Base-by-base conservation (phyloP, 768 basidiomycete genomes). In the Suillus lakei region DNA sequence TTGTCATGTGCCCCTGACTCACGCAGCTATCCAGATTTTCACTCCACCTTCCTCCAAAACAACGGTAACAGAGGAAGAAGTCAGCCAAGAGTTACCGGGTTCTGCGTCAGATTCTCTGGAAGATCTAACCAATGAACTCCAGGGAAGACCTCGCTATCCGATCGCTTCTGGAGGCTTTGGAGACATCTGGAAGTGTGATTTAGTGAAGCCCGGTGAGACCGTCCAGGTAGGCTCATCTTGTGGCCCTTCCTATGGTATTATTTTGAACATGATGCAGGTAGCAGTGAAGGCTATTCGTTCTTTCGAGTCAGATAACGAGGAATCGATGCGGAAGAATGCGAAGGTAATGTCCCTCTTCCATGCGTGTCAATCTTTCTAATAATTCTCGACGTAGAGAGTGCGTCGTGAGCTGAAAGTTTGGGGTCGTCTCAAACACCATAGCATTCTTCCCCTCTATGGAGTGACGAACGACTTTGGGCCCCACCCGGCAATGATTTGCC, bases 101-200 rank as follows among this genome's bases (percentile, higher is more conserved):
- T 28, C 26, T 16, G 50, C 50, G 15, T 54, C 32, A n/a, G 55
- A 36, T 36, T 56, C 7, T 13, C 32, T 38, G 15, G n/a, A 56
- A 56, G 55, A 38, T 23, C 55, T 56, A 3, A 56, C 55, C 23
- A 9, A 23, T 36, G 12, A 55, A n/a, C 32, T 56, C 36, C 55
- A 38, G 8, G 7, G 34, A 16, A 23, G n/a, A 16, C 38, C 55
- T 12, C n/a, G 34, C 3, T 56, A 56, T 56, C 55, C 34, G 8
- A 38, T 23, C 7, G 15, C n/a, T 16, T 55, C 4, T 2, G 73
- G 73, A 5, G 46, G 10, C 15, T 74, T 67, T 34, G 74, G 68
- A 36, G 73, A 76, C 56, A 56, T 74, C 23, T 74, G 74, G 74
- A 65, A 75, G 59, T 76, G 74, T 6, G 66, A 65, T 43, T 43